Evolutionary conservation across 805 yeast species (phyloP), one percentile per base, ranked within the genome.

Genomic region (Saccharomyces paradoxus): DNA sequence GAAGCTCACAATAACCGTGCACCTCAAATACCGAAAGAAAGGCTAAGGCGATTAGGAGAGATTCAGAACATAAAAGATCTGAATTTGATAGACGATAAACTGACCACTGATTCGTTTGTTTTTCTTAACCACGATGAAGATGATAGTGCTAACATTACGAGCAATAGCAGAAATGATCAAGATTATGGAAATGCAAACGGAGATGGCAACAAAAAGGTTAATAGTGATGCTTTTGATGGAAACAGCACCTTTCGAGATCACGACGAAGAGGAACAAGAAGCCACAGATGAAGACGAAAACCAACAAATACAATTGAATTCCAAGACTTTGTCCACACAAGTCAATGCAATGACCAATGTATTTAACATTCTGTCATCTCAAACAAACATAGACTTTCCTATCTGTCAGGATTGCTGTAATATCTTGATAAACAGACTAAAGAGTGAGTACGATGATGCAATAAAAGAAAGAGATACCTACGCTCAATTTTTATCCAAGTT

Each of bases 341-440:
- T 82, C 24, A 77, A 77, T 49, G 76, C 82, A 0, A 67, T 89
- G 32, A 81, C 81, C 2, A 81, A 80, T 41, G 78, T 92, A 1
- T 90, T 89, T 66, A 84, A 86, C 58, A 75, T 87, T 1, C 70
- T 92, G 5, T 84, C 94, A 0, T 75, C 80, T 4, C 84, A 86
- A 57, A 84, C 85, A 51, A 89, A 85, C 56, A 77, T 92, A 14
- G 95, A 89, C 58, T 83, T 82, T 63, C 99, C 99, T 0, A 81
- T 94, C 14, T 92, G 98, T 62, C 77, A 77, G 26, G 97, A 91
- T 48, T 94, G 99, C 68, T 86, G 94, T 6, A 81, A 78, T 47
- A 67, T 77, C 22, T 69, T 92, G 27, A 74, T 86, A 10, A 82
- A 80, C 9, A 84, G 83, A 54, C 76, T 89, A 67, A 85, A 83